Base-by-base conservation (phyloP, 106 monocot genomes). In the Acorus calamus region DNA sequence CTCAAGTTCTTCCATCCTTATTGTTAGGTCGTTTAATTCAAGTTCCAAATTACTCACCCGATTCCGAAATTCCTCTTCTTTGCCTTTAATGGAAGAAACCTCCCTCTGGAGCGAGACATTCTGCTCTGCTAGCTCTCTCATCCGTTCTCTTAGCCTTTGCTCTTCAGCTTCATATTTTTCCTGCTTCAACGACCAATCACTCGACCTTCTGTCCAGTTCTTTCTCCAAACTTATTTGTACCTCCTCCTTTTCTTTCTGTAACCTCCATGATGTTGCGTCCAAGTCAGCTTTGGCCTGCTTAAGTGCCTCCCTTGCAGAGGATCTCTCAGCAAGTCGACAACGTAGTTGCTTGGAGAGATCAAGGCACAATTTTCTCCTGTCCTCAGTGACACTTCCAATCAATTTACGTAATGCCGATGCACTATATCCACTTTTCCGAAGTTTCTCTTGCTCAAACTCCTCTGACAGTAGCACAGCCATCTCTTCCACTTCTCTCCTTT, bases 21-120 rank as follows among this genome's bases (percentile, higher is more conserved):
- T 55, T 65, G 71, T 71, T 52, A 84, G 55, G 46, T 73, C 72
- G 58, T 73, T 81, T 60, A 84, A n/a, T 66, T 83, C 70, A 41
- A 57, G 73, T 65, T 88, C 79, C 5, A 71, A 70, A 77, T 84
- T 74, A 47, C 71, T 69, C 42, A 79, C 62, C 63, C 66, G 78
- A 58, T 47, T 76, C 59, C 44, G 61, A 4, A 46, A 66, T 43
- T 79, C 76, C 49, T 55, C 53, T 67, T 87, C 82, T 62, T 62
- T 80, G n/a, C 69, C 76, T 57, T 82, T 84, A 62, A 87, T 78
- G 11, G 65, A 78, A 67, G 84, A 84, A 66, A 87, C 60, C 70
- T 91, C 91, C 66, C 85, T 91, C 69, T 91, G 90, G 66, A 96
- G 78, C 42, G 87, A 73, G 14, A 90, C 87, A 73, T 96, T 96